These are phyloP conservation scores for Aquilaria malaccensis DNA, from an alignment of 345 rosid genomes.

Conservation along the genomic window DNA sequence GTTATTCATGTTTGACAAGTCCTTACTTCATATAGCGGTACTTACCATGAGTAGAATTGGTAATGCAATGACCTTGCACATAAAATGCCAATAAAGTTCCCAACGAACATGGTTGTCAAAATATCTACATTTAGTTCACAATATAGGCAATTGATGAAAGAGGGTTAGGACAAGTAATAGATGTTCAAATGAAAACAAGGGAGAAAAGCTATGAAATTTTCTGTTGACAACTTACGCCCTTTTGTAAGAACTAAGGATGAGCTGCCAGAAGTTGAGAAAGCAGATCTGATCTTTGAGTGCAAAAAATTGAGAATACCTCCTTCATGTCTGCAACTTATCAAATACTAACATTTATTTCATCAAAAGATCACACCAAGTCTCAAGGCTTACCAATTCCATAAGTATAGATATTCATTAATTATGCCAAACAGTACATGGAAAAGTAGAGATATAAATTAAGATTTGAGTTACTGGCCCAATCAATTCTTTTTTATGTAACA, in stretches of 20 bases:
- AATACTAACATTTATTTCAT: constrained; percentile 3
- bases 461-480: too few species aligned
- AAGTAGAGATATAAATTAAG: too few species aligned
- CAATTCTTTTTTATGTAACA: too few species aligned
- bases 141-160: constrained; percentile 9
- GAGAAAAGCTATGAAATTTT: background rate
- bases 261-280: constrained; percentile 22
- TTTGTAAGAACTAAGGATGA: constrained; percentile 37
- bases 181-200: background rate
- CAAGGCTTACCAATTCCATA: too few species aligned
- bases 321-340: constrained; percentile 55
- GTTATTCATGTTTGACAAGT: too few species aligned
- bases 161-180: background rate
- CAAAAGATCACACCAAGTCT: background rate
- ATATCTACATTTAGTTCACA: constrained; percentile 49
- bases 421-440: too few species aligned
- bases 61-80: constrained; percentile 96
- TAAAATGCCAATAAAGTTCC: constrained; percentile 84
- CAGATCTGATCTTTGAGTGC: constrained; percentile 31
- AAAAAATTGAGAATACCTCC: constrained; percentile 70
- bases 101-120: constrained; percentile 59
- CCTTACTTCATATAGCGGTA: background rate
- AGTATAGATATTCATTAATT: too few species aligned
- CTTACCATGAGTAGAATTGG: constrained; percentile 95
- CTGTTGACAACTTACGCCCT: constrained; percentile 50